Base-by-base conservation (phyloP, 306 rosid species). In the Medicago arabica region DNA sequence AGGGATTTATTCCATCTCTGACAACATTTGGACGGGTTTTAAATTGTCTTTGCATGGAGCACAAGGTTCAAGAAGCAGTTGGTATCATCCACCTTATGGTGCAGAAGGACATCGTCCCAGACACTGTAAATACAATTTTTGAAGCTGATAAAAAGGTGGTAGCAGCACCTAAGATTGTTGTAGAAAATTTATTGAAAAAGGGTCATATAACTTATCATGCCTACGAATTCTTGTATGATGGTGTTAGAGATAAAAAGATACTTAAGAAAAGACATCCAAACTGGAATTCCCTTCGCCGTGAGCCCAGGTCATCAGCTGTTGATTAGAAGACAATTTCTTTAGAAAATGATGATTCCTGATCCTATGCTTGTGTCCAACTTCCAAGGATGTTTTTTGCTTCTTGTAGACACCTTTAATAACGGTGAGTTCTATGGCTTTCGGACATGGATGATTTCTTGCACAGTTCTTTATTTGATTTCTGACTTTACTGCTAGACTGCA, bases 101-200 rank as follows among this genome's bases (percentile, higher is more conserved):
- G 73, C 74, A 50, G 66, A 87, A 88, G 67, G 95, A 84, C 77
- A 87, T 91, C 57, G 88, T 91, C 71, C 97, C 96, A 21, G 92
- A 91, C 69, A 83, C 77, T 69, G 98, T 91, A 21, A 72, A 85
- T 85, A 77, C 94, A 74, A 90, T 94, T 64, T 91, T 91, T 74
- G 93, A 87, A 77, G 88, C 89, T 77, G 96, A 88, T 77, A 94
- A 94, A 85, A 91, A 78, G 84, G 89, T 75, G 67, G 80, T 90
- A 66, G 98, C 96, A 7, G 95, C 97, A 6, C 98, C 98, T 50
- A 94, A 94, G 87, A 91, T 91, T 86, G 86, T 94, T 71, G 93
- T 94, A 23, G 95, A 94, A 87, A 82, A 90, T 69, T 79, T 94
- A 84, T 79, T 94, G 86, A 94, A 88, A 89, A 94, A 88, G 85